These are phyloP conservation scores for Apiospora arundinis DNA, from an alignment of 2,329 filamentous ascomycete genomes.

Conservation along the genomic window DNA sequence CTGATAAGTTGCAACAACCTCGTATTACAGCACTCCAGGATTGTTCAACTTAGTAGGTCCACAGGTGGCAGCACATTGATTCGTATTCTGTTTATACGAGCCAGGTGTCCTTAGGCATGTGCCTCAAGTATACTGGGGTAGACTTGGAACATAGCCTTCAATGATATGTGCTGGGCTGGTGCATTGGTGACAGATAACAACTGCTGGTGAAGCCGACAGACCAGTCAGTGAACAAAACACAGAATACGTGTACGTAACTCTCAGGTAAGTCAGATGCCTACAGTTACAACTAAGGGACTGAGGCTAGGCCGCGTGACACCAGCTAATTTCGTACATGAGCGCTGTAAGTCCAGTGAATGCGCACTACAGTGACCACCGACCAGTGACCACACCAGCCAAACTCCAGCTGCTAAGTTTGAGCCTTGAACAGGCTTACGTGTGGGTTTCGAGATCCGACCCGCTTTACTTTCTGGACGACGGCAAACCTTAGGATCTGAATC, in stretches of 20 bases:
- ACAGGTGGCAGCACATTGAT: too few species aligned
- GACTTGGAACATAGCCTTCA: background rate
- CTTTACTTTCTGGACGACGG: slow-evolving; percentile 19
- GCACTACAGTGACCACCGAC: background rate
- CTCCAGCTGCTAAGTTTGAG: slow-evolving; percentile 19
- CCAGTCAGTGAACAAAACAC: background rate
- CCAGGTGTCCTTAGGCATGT: background rate
- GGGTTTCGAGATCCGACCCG: slow-evolving; percentile 25
- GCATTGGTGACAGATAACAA: background rate
- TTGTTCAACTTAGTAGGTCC: too few species aligned
- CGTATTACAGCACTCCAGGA: too few species aligned
- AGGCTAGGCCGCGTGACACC: slow-evolving; percentile 8
- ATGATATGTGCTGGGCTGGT: background rate
- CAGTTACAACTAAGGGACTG: background rate
- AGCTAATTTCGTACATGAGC: slow-evolving; percentile 5
- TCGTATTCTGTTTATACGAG: too few species aligned
- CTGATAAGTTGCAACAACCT: background rate
- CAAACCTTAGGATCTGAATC: slow-evolving; percentile 13
- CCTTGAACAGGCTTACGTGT: slow-evolving; percentile 33
- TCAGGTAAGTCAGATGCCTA: slow-evolving; percentile 17
- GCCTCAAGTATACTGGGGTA: background rate
- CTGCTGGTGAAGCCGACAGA: background rate
- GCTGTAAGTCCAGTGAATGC: slow-evolving; percentile 2
- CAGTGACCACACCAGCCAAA: background rate
- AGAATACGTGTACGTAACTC: background rate